These are phyloP conservation scores for Mycena latifolia DNA, from an alignment of 768 basidiomycete species.

Conservation along the genomic window DNA sequence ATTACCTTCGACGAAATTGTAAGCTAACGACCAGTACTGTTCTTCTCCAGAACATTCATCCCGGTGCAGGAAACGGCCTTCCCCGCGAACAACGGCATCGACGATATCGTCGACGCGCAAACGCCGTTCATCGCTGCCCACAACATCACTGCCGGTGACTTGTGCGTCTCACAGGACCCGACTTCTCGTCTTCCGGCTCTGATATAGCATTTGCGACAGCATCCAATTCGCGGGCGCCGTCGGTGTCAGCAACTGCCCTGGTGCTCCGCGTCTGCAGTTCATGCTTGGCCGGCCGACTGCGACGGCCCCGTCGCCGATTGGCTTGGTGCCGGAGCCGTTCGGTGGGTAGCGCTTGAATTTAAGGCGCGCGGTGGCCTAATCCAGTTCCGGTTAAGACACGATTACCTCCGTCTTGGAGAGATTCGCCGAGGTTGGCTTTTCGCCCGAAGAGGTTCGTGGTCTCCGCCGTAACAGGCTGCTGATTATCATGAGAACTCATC, in stretches of 20 bases:
- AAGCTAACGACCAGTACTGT: not conserved
- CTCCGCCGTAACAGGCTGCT: not conserved
- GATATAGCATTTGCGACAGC: not conserved
- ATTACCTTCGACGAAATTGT: constrained; percentile 54
- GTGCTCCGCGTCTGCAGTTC: constrained; percentile 46
- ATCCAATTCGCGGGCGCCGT: constrained; percentile 50
- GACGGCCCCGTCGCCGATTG: constrained; percentile 18
- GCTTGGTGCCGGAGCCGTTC: constrained; percentile 25
- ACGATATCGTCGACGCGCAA: constrained; percentile 54
- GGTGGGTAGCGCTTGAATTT: not conserved
- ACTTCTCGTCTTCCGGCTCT: not conserved
- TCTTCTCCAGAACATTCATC: not conserved
- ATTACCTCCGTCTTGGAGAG: constrained; percentile 48
- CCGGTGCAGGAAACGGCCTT: constrained; percentile 50
- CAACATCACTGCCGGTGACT: constrained; percentile 58
- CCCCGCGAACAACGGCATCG: constrained; percentile 57
- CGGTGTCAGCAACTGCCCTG: constrained; percentile 47
- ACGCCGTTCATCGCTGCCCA: constrained; percentile 49
- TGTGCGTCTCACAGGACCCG: constrained; percentile 51
- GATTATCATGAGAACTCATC: no score
- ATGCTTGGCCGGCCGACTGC: constrained; percentile 38
- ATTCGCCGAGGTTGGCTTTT: constrained; percentile 51
- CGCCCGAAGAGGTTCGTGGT: constrained; percentile 50
- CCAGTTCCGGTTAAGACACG: constrained; percentile 35
- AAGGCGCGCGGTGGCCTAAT: not conserved